Conservation (phyloP, 2,329 filamentous ascomycete genomes). For the Aspergillus sp. region DNA sequence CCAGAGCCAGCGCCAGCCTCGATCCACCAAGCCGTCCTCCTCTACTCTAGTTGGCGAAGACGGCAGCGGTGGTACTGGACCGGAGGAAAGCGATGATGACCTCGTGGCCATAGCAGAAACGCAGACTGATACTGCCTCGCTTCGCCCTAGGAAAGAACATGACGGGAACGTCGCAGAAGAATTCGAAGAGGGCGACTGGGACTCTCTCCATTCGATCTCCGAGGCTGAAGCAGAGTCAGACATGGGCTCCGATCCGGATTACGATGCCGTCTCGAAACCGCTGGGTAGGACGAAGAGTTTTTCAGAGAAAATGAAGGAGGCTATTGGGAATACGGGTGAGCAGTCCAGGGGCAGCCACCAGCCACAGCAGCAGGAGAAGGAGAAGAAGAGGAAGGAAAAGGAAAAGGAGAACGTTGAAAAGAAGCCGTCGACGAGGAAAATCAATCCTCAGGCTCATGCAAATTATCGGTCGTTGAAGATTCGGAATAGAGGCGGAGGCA, state of each 20-base stretch:
- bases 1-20: background rate
- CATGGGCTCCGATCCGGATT: conserved; percentile 31
- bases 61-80: conserved; percentile 17
- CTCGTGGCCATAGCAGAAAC: conserved; percentile 31
- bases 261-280: conserved; percentile 22
- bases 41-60: background rate
- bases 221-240: conserved; percentile 24
- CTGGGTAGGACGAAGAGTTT: conserved; percentile 30
- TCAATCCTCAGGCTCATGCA: conserved; percentile 48
- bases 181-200: conserved; percentile 13
- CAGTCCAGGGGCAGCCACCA: background rate
- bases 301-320: conserved; percentile 38
- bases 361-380: conserved; percentile 4
- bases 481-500: conserved; percentile 34
- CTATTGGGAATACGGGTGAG: conserved; percentile 25
- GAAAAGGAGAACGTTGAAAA: conserved; percentile 25
- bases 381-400: conserved; percentile 17
- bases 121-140: conserved; percentile 16
- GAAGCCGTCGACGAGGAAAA: conserved; percentile 32
- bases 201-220: conserved; percentile 29
- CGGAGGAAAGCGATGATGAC: conserved; percentile 28
- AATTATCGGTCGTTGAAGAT: conserved; percentile 52
- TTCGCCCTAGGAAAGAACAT: background rate
- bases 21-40: conserved; percentile 4
- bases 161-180: background rate